A percentile compares a stretch with the other conserved stretches of the same genome.
Conservation (phyloP, 2,329 filamentous ascomycete species). For the Claviceps sp. region DNA sequence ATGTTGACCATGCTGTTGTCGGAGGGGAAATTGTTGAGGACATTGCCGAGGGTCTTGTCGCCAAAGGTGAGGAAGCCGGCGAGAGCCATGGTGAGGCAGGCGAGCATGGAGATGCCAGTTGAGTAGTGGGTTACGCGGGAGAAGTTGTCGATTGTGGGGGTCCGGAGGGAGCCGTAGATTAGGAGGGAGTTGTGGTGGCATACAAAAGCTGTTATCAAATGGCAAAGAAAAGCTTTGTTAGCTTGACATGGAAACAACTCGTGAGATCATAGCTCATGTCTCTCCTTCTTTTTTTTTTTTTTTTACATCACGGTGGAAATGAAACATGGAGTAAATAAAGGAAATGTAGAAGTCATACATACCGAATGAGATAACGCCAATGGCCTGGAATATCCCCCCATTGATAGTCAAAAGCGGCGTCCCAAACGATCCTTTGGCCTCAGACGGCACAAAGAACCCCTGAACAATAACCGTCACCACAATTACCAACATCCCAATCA, state of each 20-base stretch:
- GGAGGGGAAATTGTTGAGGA: slow-evolving; percentile 91
- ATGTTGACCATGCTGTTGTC: slow-evolving; percentile 91
- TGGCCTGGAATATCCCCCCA: slow-evolving; percentile 81
- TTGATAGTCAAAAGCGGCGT: slow-evolving; percentile 66
- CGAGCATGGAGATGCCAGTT: slow-evolving; percentile 78
- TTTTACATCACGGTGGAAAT: not conserved
- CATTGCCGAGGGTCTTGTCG: slow-evolving; percentile 82
- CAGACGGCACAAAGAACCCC: slow-evolving; percentile 58
- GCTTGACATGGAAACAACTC: not conserved
- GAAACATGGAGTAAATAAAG: not conserved
- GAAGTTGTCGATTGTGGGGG: slow-evolving; percentile 92
- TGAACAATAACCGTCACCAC: slow-evolving; percentile 79
- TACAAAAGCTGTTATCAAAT: slow-evolving; percentile 40
- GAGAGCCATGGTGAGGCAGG: slow-evolving; percentile 78
- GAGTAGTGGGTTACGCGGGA: slow-evolving; percentile 86
- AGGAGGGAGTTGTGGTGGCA: slow-evolving; percentile 91
- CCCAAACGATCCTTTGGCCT: slow-evolving; percentile 58
- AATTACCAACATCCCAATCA: slow-evolving; percentile 88
- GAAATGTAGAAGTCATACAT: slow-evolving; percentile 29
- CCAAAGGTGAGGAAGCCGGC: slow-evolving; percentile 89
- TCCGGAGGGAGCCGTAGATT: slow-evolving; percentile 91
- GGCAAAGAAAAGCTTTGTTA: not conserved
- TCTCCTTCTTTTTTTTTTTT: not conserved
- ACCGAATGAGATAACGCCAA: slow-evolving; percentile 97
- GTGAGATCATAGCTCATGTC: not conserved